phyloP scores from a whole-genome alignment of 2,329 filamentous ascomycete species.

The Colletotrichum nymphaeae region DNA sequence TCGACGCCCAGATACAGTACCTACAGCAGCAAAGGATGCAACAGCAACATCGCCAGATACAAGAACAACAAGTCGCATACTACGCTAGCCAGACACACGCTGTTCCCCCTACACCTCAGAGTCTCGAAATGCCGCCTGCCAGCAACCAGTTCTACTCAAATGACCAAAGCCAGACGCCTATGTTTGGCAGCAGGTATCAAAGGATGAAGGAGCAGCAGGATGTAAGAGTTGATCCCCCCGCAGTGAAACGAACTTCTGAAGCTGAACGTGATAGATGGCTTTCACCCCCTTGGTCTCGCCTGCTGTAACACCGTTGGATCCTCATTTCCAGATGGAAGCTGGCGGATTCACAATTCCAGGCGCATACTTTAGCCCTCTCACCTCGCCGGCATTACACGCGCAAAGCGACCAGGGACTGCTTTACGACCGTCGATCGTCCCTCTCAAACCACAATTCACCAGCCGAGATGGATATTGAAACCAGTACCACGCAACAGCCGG shows the following conservation, averaged over 20 bases:
- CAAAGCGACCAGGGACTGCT: conserved; percentile 66
- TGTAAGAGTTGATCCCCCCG: conserved; percentile 52
- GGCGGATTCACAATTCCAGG: conserved; percentile 72
- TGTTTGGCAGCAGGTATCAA: conserved; percentile 73
- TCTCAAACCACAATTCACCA: conserved; percentile 62
- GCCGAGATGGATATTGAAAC: conserved; percentile 68
- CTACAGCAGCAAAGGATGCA: conserved; percentile 73
- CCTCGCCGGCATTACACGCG: conserved; percentile 82
- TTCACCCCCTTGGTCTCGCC: conserved; percentile 87
- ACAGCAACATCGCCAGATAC: conserved; percentile 68
- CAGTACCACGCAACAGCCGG: conserved; percentile 49
- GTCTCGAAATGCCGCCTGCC: conserved; percentile 78
- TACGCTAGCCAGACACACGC: conserved; percentile 68
- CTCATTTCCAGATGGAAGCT: conserved; percentile 71
- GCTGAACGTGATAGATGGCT: conserved; percentile 65
- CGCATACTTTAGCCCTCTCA: conserved; percentile 85
- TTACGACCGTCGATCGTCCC: conserved; percentile 58
- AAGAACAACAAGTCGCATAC: conserved; percentile 60
- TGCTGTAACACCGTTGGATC: conserved; percentile 84
- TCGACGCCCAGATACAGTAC: conserved; percentile 75
- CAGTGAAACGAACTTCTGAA: conserved; percentile 25
- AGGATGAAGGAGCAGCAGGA: conserved; percentile 77
- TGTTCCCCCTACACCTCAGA: conserved; percentile 84
- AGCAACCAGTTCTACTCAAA: conserved; percentile 70
- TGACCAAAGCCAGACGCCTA: conserved; percentile 66